Base-by-base conservation (phyloP, 108 stramenopile species). In the Conticribra weissflogii region DNA sequence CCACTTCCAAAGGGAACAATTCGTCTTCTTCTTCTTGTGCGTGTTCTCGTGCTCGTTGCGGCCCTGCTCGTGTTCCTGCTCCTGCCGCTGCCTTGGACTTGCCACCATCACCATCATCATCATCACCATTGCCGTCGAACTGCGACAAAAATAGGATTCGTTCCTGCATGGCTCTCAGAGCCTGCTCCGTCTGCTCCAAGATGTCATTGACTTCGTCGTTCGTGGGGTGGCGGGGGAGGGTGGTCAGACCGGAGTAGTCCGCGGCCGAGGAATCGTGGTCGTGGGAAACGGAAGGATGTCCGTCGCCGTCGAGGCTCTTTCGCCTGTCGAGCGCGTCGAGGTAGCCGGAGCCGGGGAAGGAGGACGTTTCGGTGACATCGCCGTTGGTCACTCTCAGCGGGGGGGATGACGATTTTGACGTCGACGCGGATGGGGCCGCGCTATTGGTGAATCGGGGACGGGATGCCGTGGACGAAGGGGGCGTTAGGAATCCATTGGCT, bases 151-250 rank as follows among this genome's bases (percentile, higher is more conserved):
- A 56, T 45, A 84, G 56, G 33, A 78, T 75, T 60, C 76, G 54
- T 31, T 82, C 47, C 54, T 90, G 87, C 67, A 93, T 55, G 14
- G 34, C 60, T 45, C 69, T 74, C 28, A 93, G 29, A 31, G 87
- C 55, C 19, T 56, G 25, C 78, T 90, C 92, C 9, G 88, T 90
- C 27, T 82, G 56, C 5, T 49, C 25, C 31, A 90, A 62, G 33
- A 90, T 87, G 16, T 76, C 68, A 66, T 85, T 85, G 31, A 85
- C 88, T 18, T 45, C 59, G 2, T 71, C 54, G 53, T 84, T 67
- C 18, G 86, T 61, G 18, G 71, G 75, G 57, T 93, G 92, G 19
- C 82, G 63, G 17, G 92, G 92, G 28, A 92, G 49, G 21, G 52
- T 74, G 46, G 70, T 71, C 41, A 74, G 27, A 19, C 46, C 31